Percentiles rank a stretch among this genome's conserved stretches.
Conservation (phyloP, 441 rosid genomes). For the Jatropha podagrica region DNA sequence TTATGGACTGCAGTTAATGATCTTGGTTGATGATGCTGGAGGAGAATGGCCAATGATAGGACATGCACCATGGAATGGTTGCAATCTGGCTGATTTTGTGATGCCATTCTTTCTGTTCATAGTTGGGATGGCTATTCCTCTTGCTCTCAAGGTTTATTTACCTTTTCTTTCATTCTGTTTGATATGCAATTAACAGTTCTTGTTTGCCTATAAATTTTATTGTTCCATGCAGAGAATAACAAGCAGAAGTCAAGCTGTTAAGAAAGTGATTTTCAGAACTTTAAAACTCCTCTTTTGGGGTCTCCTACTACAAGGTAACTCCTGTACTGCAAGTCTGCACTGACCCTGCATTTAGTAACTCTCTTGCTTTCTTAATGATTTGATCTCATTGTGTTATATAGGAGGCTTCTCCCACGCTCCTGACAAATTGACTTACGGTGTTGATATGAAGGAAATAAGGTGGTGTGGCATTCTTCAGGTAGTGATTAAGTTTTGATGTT, state of each 20-base stretch:
- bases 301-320: constrained; percentile 69
- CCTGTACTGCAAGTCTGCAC: neutral
- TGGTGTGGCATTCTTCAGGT: constrained; percentile 96
- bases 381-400: constrained; percentile 24
- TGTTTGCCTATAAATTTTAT: neutral
- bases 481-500: constrained; percentile 4
- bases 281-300: constrained; percentile 91
- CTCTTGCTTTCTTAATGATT: constrained; percentile 7
- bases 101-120: constrained; percentile 92
- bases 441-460: constrained; percentile 70
- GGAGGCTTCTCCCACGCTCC: constrained; percentile 95
- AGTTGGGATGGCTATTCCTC: constrained; percentile 89
- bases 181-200: neutral
- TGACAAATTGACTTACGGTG: constrained; percentile 67
- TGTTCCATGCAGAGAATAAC: constrained; percentile 45
- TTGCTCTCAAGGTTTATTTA: constrained; percentile 63
- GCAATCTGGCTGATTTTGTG: constrained; percentile 91
- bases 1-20: constrained; percentile 55
- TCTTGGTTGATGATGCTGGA: constrained; percentile 91
- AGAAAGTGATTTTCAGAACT: constrained; percentile 61
- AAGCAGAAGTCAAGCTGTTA: constrained; percentile 40
- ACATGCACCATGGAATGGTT: constrained; percentile 89
- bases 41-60: constrained; percentile 83
- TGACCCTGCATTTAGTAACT: neutral
- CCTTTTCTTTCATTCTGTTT: neutral